Conservation (phyloP, 345 rosid species). For the Limnanthes douglasii region DNA sequence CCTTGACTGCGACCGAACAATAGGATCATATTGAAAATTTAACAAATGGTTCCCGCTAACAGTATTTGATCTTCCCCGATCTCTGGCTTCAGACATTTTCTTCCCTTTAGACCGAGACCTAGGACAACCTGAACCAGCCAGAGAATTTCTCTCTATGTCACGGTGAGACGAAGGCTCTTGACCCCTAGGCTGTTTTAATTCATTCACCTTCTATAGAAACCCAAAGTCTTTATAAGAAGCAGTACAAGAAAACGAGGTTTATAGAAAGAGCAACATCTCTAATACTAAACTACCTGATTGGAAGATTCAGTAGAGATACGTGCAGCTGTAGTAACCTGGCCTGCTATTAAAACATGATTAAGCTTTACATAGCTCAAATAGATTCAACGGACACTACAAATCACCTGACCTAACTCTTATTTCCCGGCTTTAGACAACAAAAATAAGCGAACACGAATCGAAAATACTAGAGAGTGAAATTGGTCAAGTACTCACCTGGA, state of each 20-base stretch:
- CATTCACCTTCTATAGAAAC: slow-evolving; percentile 40
- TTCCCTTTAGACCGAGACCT: slow-evolving; percentile 21
- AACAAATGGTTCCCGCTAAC: slow-evolving; percentile 73
- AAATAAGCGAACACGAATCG: too few relatives aligned
- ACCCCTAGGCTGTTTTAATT: slow-evolving; percentile 15
- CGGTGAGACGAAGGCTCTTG: slow-evolving; percentile 22
- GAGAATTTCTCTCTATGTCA: slow-evolving; percentile 30
- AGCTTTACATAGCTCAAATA: too few relatives aligned
- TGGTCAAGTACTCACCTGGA: too few relatives aligned
- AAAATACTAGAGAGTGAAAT: too few relatives aligned
- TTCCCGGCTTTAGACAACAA: too few relatives aligned
- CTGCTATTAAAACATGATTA: too few relatives aligned
- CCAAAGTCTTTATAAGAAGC: too few relatives aligned
- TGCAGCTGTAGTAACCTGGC: slow-evolving; percentile 22
- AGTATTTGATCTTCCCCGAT: slow-evolving; percentile 49
- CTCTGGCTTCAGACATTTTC: slow-evolving; percentile 16
- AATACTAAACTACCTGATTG: slow-evolving; percentile 33
- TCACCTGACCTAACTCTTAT: too few relatives aligned
- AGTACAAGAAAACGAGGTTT: too few relatives aligned
- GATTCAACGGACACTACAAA: too few relatives aligned
- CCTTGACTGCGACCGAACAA: slow-evolving; percentile 41
- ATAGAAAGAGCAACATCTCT: too few relatives aligned
- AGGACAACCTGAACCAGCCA: slow-evolving; percentile 8
- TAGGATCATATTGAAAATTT: slow-evolving; percentile 89
- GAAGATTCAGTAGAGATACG: slow-evolving; percentile 32